Conservation (phyloP, 2,329 filamentous ascomycete genomes). For the Paecilomyces variotii region DNA sequence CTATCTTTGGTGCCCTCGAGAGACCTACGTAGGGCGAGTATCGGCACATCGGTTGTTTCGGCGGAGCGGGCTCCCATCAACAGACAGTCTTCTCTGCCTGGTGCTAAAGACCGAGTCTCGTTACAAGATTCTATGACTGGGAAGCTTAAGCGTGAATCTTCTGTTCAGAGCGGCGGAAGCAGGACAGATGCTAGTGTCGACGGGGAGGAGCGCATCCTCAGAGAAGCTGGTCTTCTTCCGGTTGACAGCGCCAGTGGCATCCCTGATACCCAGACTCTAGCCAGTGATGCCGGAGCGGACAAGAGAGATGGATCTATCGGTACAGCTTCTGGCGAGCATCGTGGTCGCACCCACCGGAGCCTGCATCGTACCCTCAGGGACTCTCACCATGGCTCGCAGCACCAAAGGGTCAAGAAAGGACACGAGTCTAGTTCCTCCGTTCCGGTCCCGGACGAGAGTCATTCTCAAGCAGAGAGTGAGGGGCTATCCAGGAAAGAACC, state of each 20-base stretch:
- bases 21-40: conserved; percentile 23
- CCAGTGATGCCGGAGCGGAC: conserved; percentile 36
- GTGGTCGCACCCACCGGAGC: conserved; percentile 68
- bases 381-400: conserved; percentile 56
- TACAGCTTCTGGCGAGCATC: conserved; percentile 41
- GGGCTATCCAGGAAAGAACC: conserved; percentile 70
- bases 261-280: conserved; percentile 20
- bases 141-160: conserved; percentile 28
- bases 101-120: conserved; percentile 19
- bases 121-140: conserved; percentile 16
- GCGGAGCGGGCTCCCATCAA: conserved; percentile 19
- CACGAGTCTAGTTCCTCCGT: conserved; percentile 62
- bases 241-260: conserved; percentile 29
- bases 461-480: conserved; percentile 46
- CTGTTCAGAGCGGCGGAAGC: conserved; percentile 30
- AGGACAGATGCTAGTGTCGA: conserved; percentile 38
- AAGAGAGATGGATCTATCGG: conserved; percentile 32
- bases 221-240: conserved; percentile 55
- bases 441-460: conserved; percentile 44
- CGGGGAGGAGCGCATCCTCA: conserved; percentile 58
- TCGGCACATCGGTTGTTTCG: conserved; percentile 24
- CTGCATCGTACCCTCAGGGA: conserved; percentile 86
- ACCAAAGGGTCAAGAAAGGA: conserved; percentile 66
- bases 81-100: conserved; percentile 20
- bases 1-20: conserved; percentile 13